Evolutionary conservation across 305 asterid species (phyloP).

Genomic region (Fraxinus dipetala): DNA sequence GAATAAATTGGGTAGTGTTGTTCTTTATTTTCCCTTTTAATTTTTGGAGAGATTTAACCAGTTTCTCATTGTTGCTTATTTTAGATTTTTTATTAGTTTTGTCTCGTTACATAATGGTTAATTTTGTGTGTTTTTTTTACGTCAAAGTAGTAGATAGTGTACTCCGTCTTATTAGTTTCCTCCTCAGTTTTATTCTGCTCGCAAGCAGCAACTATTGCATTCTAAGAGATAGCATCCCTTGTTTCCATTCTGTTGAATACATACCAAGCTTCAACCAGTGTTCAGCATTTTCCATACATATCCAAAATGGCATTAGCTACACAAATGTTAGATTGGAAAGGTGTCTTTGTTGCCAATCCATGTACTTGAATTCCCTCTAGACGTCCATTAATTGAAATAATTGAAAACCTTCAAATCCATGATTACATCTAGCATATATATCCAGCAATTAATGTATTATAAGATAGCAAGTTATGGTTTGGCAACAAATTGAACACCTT

Average conservation of each 20-base stretch:
- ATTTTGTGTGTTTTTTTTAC: too few relatives aligned
- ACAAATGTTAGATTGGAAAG: constrained; percentile 44
- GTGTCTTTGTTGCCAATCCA: constrained; percentile 63
- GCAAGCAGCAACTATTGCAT: constrained; percentile 76
- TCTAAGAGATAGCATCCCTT: constrained; percentile 87
- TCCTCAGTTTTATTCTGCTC: constrained; percentile 48
- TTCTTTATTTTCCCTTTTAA: too few relatives aligned
- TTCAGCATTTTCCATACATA: constrained; percentile 91
- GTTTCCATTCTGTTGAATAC: constrained; percentile 61
- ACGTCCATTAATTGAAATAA: constrained; percentile 25
- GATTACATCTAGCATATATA: constrained; percentile 63
- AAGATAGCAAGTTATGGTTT: constrained; percentile 58
- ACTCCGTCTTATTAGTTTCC: neutral
- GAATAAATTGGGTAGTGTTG: too few relatives aligned
- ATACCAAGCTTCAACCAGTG: constrained; percentile 55
- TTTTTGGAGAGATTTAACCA: too few relatives aligned
- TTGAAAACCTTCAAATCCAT: constrained; percentile 54
- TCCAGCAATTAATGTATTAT: constrained; percentile 75
- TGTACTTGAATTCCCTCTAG: constrained; percentile 31
- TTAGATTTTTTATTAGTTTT: too few relatives aligned
- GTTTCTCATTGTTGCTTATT: too few relatives aligned
- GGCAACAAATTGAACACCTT: constrained; percentile 56
- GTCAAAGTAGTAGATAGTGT: too few relatives aligned
- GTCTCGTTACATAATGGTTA: too few relatives aligned
- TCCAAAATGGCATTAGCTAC: constrained; percentile 79